phyloP scores from a whole-genome alignment of 1,284 basidiomycete species.

The Laetiporus sulphureus region DNA sequence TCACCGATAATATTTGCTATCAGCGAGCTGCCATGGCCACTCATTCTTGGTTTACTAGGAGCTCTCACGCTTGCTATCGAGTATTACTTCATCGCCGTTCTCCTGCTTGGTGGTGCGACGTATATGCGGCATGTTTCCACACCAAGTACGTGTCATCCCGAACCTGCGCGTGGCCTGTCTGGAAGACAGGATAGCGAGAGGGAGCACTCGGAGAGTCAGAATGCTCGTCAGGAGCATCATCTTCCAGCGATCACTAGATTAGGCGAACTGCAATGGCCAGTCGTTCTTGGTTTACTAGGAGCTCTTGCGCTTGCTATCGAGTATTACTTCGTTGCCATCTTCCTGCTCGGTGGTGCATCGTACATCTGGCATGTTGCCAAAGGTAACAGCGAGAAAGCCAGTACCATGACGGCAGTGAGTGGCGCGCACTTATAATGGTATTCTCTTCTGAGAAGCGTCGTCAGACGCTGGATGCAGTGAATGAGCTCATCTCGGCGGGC shows the following conservation, averaged over 20 bases:
- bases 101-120: no score
- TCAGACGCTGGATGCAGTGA: conserved; percentile 56
- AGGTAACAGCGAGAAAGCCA: conserved; percentile 34
- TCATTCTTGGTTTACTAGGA: no score
- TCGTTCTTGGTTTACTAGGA: conserved; percentile 22
- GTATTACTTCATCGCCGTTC: not conserved
- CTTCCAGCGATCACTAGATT: no score
- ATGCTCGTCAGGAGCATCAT: no score
- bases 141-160: no score
- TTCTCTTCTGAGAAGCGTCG: conserved; percentile 3
- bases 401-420: conserved; percentile 49
- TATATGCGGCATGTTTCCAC: no score
- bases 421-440: conserved; percentile 3
- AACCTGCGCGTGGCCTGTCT: no score
- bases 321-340: conserved; percentile 38
- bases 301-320: conserved; percentile 42
- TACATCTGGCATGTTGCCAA: conserved; percentile 34
- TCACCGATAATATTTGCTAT: not conserved
- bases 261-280: conserved; percentile 11
- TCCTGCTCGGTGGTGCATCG: conserved; percentile 34
- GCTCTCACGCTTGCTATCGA: not conserved
- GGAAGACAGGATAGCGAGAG: no score
- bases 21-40: no score
- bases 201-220: no score
- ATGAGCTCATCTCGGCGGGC: conserved; percentile 59